Evolutionary conservation across 305 asterid genomes (phyloP).

Genomic region (Rubia occidens): DNA sequence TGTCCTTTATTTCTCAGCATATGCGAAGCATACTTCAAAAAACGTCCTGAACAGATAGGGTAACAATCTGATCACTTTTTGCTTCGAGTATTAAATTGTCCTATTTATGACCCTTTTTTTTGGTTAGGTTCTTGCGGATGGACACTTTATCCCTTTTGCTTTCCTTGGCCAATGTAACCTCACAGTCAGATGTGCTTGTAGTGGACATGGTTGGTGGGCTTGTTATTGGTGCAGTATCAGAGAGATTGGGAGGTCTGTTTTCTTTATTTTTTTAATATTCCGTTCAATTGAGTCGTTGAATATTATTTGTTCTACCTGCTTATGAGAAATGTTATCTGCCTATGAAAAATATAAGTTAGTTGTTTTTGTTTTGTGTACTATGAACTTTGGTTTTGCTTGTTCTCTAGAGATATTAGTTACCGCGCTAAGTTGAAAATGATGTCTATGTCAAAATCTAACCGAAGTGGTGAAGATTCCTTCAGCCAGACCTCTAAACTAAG

Average conservation of each 20-base stretch:
- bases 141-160: conserved; percentile 77
- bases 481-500: background rate
- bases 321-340: background rate
- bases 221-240: conserved; percentile 75
- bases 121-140: conserved; percentile 59
- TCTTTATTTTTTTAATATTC: conserved; percentile 10
- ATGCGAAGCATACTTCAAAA: conserved; percentile 92
- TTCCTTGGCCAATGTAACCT: conserved; percentile 69
- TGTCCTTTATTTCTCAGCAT: conserved; percentile 40
- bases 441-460: background rate
- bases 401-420: background rate
- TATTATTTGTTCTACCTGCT: conserved; percentile 1
- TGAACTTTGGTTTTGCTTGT: background rate
- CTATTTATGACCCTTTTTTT: background rate
- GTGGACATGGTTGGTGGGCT: conserved; percentile 84
- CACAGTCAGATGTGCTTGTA: conserved; percentile 69
- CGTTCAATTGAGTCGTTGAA: background rate
- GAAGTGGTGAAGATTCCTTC: background rate
- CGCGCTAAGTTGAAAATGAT: background rate
- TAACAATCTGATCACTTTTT: conserved; percentile 23
- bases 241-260: conserved; percentile 80
- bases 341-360: background rate
- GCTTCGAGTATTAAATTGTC: background rate
- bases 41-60: conserved; percentile 87
- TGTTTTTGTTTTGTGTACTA: background rate